phyloP scores from a whole-genome alignment of 2,329 filamentous ascomycete genomes.

The Anthostomella pinea region DNA sequence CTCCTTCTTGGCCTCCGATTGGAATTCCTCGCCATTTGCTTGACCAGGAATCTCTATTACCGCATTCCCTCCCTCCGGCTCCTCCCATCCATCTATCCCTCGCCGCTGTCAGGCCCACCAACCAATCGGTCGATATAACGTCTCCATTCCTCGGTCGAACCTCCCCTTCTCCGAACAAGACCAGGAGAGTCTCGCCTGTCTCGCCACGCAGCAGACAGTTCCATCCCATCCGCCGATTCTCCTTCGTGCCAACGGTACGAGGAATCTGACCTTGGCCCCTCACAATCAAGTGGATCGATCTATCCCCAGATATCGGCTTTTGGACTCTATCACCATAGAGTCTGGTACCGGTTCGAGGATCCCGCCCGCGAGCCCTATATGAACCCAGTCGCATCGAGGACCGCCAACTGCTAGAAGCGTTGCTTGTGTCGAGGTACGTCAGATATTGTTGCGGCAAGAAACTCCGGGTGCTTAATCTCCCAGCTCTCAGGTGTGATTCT shows the following conservation, averaged over 20 bases:
- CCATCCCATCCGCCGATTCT: conserved; percentile 18
- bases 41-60: conserved; percentile 29
- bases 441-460: background rate
- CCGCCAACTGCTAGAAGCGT: conserved; percentile 29
- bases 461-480: background rate
- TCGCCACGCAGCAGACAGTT: conserved; percentile 21
- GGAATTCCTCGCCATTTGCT: conserved; percentile 32
- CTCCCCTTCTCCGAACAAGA: conserved; percentile 17
- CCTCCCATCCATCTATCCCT: conserved; percentile 10
- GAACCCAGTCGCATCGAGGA: conserved; percentile 29
- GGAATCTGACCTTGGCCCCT: conserved; percentile 35
- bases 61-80: conserved; percentile 26
- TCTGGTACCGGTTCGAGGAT: conserved; percentile 35
- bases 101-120: background rate
- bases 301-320: conserved; percentile 31
- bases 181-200: conserved; percentile 21
- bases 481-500: conserved; percentile 26
- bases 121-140: conserved; percentile 8
- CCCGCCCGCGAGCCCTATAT: conserved; percentile 32
- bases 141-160: conserved; percentile 30
- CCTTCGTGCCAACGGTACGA: conserved; percentile 29
- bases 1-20: conserved; percentile 27
- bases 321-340: conserved; percentile 30
- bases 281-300: conserved; percentile 31
- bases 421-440: conserved; percentile 35